These are phyloP conservation scores for Rhodotorula glutinis DNA, from an alignment of 1,284 basidiomycete genomes.

Conservation along the genomic window DNA sequence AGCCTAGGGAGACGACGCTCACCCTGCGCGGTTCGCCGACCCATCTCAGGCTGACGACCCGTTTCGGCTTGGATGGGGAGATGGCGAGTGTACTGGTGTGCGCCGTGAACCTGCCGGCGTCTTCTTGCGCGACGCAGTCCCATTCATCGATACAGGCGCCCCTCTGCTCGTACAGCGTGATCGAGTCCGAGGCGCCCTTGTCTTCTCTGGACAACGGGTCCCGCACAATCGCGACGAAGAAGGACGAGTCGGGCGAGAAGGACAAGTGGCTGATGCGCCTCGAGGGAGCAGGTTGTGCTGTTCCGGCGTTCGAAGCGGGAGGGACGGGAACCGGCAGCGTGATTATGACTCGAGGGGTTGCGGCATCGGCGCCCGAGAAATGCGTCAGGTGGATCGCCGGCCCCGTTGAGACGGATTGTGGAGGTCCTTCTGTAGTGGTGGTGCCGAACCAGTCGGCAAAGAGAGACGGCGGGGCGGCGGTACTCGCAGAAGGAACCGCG, in stretches of 20 bases:
- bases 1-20: background rate
- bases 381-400: slow-evolving; percentile 25
- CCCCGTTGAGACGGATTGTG: background rate
- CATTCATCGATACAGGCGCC: slow-evolving; percentile 30
- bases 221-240: slow-evolving; percentile 19
- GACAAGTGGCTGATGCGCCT: slow-evolving; percentile 21
- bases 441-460: background rate
- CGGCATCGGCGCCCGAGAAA: slow-evolving; percentile 5
- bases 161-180: slow-evolving; percentile 35
- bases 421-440: accelerated
- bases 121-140: slow-evolving; percentile 24
- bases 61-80: background rate
- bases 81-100: background rate
- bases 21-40: slow-evolving; percentile 31
- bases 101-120: slow-evolving; percentile 13
- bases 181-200: slow-evolving; percentile 1
- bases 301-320: background rate
- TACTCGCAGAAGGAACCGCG: background rate
- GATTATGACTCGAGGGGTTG: slow-evolving; percentile 9
- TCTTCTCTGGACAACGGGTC: too few species aligned
- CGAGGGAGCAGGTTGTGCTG: background rate
- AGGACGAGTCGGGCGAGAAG: slow-evolving; percentile 23
- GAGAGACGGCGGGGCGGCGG: background rate
- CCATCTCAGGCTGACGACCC: slow-evolving; percentile 25
- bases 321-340: slow-evolving; percentile 19